Base-by-base conservation (phyloP, 108 stramenopile species). In the Cyclostephanos invisitatus region DNA sequence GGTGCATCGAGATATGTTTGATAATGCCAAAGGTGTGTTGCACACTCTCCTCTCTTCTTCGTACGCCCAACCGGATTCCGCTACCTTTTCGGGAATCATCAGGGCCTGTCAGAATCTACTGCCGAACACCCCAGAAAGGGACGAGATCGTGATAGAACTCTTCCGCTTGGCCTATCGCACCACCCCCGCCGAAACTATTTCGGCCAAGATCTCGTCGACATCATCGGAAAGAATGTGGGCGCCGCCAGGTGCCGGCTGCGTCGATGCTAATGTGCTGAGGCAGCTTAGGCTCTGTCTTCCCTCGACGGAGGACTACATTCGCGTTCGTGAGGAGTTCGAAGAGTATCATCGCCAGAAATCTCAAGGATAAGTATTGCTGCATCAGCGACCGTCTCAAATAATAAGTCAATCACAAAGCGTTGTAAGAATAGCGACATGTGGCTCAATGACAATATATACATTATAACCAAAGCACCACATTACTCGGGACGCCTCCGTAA, bases 401-500 rank as follows among this genome's bases (percentile, higher is more conserved):
- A 56, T 56, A 28, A 27, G 7, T 24, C 27, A 14, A 56, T 56
- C 1, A 20, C 6, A 56, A 3, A 27, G 40, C 12, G 40, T 42
- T 42, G 8, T 8, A 11, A 9, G 8, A 9, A 42, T 8, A 9
- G 8, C 8, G 12, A 42, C 3, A 42, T 42, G 4, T 42, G 40
- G 40, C 8, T 9, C 40, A 9, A 42, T 11, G 1, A 42, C 8
- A 42, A 42, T 42, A 27, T 28, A n/a, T n/a, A n/a, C n/a, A 56
- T 56, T 74, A 86, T n/a, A 86, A 38, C 85, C 85, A 86, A 38
- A 86, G 42, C 0, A 86, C 85, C 28, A 86, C 85, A 72, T 86
- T 86, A 56, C 69, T 70, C 22, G 85, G 85, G 7, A 86, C 83
- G 17, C 85, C 85, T 4, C 83, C 83, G 57, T 86, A 86, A 17